Percentiles rank a stretch among this genome's conserved stretches.
Conservation (phyloP, 805 yeast genomes). For the Saccharomycopsis fermentans region DNA sequence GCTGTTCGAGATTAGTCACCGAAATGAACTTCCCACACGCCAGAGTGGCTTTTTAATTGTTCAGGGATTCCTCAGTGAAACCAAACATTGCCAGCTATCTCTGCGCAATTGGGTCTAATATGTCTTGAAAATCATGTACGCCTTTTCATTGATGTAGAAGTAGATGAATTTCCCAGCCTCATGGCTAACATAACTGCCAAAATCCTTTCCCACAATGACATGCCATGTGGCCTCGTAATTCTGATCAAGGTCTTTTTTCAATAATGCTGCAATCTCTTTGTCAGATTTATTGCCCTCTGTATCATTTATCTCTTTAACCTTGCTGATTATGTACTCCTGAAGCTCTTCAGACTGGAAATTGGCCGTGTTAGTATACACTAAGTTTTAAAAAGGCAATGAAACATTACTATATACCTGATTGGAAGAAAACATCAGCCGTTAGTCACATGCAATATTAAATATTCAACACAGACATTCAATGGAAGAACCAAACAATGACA, state of each 20-base stretch:
- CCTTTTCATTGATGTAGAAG: constrained; percentile 59
- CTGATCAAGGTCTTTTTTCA: constrained; percentile 57
- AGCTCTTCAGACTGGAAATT: constrained; percentile 31
- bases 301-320: constrained; percentile 35
- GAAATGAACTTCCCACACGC: too few species aligned
- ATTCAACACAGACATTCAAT: not conserved
- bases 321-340: constrained; percentile 38
- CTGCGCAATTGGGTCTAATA: not conserved
- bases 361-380: not conserved
- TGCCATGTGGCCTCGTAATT: constrained; percentile 69
- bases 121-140: constrained; percentile 53
- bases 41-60: too few species aligned
- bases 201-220: constrained; percentile 68
- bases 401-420: not conserved
- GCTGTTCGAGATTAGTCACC: too few species aligned
- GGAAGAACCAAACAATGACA: not conserved
- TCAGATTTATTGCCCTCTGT: constrained; percentile 32
- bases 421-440: not conserved
- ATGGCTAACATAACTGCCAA: constrained; percentile 73
- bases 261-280: constrained; percentile 53
- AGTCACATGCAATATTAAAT: not conserved
- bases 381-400: not conserved
- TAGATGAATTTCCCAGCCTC: constrained; percentile 65
- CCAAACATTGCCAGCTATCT: too few species aligned
- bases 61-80: too few species aligned